Evolutionary conservation across 305 asterid species (phyloP).

Genomic region (Fraxinus greggii): DNA sequence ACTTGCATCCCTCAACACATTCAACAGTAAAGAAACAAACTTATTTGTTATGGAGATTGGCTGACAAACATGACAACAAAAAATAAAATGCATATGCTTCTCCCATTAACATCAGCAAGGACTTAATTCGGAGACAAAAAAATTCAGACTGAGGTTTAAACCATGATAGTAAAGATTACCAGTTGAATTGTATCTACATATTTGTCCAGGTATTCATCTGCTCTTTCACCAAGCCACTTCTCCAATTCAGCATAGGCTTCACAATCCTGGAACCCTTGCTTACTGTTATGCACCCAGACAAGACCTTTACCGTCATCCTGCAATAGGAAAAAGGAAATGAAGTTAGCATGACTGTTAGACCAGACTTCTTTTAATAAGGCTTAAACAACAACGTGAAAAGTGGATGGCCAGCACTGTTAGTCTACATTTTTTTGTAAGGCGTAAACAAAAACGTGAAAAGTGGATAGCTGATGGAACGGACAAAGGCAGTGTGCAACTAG

Average conservation of each 20-base stretch:
- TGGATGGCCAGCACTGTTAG: neutral
- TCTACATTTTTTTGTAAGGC: neutral
- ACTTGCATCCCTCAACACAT: neutral
- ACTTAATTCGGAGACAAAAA: neutral
- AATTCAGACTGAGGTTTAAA: neutral
- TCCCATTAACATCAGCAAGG: neutral
- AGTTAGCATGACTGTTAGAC: neutral
- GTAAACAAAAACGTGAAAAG: neutral
- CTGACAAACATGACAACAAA: neutral
- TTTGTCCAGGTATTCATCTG: slow-evolving; percentile 56
- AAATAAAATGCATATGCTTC: neutral
- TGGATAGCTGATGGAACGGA: neutral
- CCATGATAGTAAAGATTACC: slow-evolving; percentile 40
- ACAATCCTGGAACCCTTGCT: slow-evolving; percentile 82
- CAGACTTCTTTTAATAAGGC: neutral
- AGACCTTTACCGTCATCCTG: slow-evolving; percentile 55
- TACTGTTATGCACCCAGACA: slow-evolving; percentile 76
- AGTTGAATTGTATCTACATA: slow-evolving; percentile 54
- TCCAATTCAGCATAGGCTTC: slow-evolving; percentile 73
- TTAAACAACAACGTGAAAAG: neutral
- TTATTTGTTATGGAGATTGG: neutral
- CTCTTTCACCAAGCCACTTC: slow-evolving; percentile 61
- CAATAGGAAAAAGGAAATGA: neutral
- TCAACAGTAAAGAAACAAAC: neutral
- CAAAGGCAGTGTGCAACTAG: neutral